Evolutionary conservation across 1,284 basidiomycete genomes (phyloP), one percentile per base, ranked within the genome.

Genomic region (Microbotryum scabiosae): DNA sequence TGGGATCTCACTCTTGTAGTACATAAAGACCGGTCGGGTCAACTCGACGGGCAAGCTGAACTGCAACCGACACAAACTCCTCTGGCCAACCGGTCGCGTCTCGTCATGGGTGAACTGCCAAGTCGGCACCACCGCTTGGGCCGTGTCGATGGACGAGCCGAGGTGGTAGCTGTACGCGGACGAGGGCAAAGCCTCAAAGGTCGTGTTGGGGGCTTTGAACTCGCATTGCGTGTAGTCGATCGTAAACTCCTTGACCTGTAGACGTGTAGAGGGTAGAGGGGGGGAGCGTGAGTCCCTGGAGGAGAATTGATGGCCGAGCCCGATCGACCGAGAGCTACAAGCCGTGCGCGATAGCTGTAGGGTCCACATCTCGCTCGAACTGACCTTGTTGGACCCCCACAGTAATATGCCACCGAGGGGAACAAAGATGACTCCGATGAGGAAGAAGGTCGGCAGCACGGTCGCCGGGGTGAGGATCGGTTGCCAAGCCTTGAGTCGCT

Each of bases 401-500:
- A 69, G 59, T 28, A 71, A 56, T 83, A 98, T 81, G 54, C 86
- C 96, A 23, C 94, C 96, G 71, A 99, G 93, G 60, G 93, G 93
- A 1, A 90, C 93, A 74, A 98, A 98, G 70, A 97, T 78, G 70
- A 97, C 80, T 54, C 90, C 94, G 71, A 97, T 84, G 71, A 97
- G 84, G 77, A 98, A 96, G 57, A 99, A 83, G 2, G 92, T 94
- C 6, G 96, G 96, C 14, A 98, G 82, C 18, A 98, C 96, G 1
- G 92, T 94, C 76, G 91, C 91, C 4, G 96, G 96, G 0, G 94
- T 97, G 48, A 98, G 82, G 74, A 99, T 97, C 21, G 96, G 96
- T 81, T 99, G 96, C 96, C 96, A 99, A 72, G 96, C 96, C 79
- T 97, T 97, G 73, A 99, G 83, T 60, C 96, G 88, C 77, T 99